Base-by-base conservation (phyloP, 129 eudicot genomes). In the Lonicera japonica region DNA sequence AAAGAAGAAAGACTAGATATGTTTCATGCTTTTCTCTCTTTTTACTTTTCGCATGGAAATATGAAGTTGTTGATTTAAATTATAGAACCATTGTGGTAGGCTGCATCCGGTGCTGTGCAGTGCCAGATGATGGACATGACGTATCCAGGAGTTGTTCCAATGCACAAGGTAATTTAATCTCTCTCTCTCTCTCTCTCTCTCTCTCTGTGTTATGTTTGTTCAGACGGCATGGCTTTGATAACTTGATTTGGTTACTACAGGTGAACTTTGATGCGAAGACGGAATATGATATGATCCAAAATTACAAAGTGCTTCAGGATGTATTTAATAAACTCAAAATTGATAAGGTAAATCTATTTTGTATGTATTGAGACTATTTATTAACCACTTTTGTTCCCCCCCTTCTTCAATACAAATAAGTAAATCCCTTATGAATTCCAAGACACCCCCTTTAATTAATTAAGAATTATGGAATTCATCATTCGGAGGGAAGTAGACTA, bases 71-170 rank as follows among this genome's bases (percentile, higher is more conserved):
- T 51, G 13, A 1, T 38, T 36, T 52, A 20, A 57, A 38, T 16
- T 22, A 43, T 57, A 47, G 36, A 57, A 45, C 24, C 50, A 21
- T 48, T 58, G 21, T 50, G 59, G 16, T 58, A 92, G 99, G 99
- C 92, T 76, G 95, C 96, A 58, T 82, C 96, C 12, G 99, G 99
- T 68, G 99, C 99, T 25, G 99, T 88, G 54, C 99, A 92, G 68
- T 92, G 99, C 58, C 99, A 92, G 77, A 75, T 92, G 89, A 78
- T 92, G 87, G 95, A 92, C 61, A 81, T 81, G 88, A 79, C 89
- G 36, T 71, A 80, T 67, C 99, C 96, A 13, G 96, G 96, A 55
- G 70, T 66, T 8, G 99, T 92, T 73, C 99, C 99, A 0, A 92
- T 92, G 91, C 99, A 92, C 81, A 92, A 88, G 86, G 97, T 86